Base-by-base conservation (phyloP, 495 filamentous ascomycete genomes). In the Articulospora tetracladia region DNA sequence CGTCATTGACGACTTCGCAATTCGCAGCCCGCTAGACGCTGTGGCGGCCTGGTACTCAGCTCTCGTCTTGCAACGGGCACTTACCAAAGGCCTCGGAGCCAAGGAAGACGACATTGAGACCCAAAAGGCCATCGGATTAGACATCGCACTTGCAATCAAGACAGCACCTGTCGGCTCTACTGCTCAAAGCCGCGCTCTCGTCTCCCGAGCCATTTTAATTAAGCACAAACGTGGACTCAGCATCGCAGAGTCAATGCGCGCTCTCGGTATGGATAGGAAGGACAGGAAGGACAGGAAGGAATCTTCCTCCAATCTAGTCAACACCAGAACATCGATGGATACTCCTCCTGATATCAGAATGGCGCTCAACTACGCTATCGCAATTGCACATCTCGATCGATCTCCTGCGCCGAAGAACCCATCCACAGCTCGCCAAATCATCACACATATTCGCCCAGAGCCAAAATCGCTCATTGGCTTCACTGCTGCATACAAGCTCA, bases 31-130 rank as follows among this genome's bases (percentile, higher is more conserved):
- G 8, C 82, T 97, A 59, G 93, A 98, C 70, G 92, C 90, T 25
- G 80, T 97, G 20, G 90, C 93, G 15, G 89, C 93, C 0, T 97
- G 93, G 93, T 93, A 85, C 77, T 95, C 92, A 1, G 88, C 84
- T 63, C 79, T 88, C 53, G 73, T 85, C n/a, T 73, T 97, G 26
- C 88, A 93, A 49, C 79, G 79, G 32, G 85, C 83, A 8, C 81
- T 98, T 23, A 71, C 86, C 25, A 74, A 74, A 22, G 87, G 80
- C 59, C 74, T 91, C 11, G 81, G 86, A 39, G 64, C 55, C 50
- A 61, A n/a, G 48, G 32, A 28, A n/a, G 61, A 44, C 24, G 64
- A 61, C 34, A n/a, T 24, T 8, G 56, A 20, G 15, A 24, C 63
- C 26, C 73, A 77, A 25, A 73, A 76, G 50, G 57, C 72, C 20